A percentile compares a stretch with the other conserved stretches of the same genome.
phyloP scores from a whole-genome alignment of 371 early-diverging fungal species.

The Blakeslea trispora region DNA sequence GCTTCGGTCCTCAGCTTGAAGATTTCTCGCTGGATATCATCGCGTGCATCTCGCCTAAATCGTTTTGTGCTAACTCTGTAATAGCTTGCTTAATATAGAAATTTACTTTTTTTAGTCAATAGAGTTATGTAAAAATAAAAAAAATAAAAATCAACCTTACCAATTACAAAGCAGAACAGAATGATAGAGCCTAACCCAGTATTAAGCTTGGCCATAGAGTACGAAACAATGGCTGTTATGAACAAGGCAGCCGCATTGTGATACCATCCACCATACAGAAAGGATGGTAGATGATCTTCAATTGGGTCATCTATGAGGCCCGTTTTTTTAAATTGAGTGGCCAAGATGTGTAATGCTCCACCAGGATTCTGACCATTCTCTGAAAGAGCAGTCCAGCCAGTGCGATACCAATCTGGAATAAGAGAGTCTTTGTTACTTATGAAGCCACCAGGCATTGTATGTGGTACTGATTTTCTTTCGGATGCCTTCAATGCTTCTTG shows the following conservation, averaged over 20 bases:
- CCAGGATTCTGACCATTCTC: conserved; percentile 28
- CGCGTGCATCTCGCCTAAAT: conserved; percentile 66
- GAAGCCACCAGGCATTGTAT: conserved; percentile 28
- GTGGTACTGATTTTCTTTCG: conserved; percentile 35
- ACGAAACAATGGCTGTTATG: conserved; percentile 36
- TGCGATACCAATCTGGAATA: conserved; percentile 44
- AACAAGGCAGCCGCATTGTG: conserved; percentile 36
- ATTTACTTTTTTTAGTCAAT: background rate
- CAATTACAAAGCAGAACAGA: conserved; percentile 51
- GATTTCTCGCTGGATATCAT: conserved; percentile 73
- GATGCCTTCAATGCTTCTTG: conserved; percentile 34
- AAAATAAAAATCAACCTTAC: conserved; percentile 29
- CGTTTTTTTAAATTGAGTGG: conserved; percentile 18
- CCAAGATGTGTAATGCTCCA: conserved; percentile 27
- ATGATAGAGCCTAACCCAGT: conserved; percentile 55
- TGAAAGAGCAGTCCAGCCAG: conserved; percentile 41
- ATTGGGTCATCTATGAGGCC: conserved; percentile 25
- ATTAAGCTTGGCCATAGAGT: conserved; percentile 47
- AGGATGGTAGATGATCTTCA: conserved; percentile 16
- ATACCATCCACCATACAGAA: conserved; percentile 38
- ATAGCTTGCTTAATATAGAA: conserved; percentile 56
- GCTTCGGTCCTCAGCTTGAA: conserved; percentile 52
- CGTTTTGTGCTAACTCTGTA: conserved; percentile 67
- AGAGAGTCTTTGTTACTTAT: conserved; percentile 4
- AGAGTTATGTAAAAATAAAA: conserved; percentile 8